Conservation (phyloP, 768 basidiomycete genomes). For the Leccinum olivaceopallidum region DNA sequence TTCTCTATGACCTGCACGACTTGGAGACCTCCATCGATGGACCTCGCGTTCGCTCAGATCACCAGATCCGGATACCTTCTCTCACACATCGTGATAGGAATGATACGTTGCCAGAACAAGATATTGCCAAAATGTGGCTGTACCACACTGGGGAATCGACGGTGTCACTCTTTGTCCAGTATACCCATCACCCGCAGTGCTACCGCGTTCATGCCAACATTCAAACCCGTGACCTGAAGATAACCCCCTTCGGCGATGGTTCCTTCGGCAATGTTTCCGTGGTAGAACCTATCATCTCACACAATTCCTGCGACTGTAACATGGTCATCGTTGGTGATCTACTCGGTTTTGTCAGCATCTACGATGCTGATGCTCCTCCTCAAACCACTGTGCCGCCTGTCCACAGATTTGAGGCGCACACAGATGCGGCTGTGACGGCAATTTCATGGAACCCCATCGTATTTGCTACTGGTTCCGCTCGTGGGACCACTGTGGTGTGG, state of each 20-base stretch:
- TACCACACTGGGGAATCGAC: slow-evolving; percentile 6
- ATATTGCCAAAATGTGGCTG: slow-evolving; percentile 21
- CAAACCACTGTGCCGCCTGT: slow-evolving; percentile 33
- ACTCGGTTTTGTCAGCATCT: slow-evolving; percentile 64
- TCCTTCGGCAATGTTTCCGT: slow-evolving; percentile 52
- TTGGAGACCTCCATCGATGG: slow-evolving; percentile 17
- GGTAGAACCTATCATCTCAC: slow-evolving; percentile 49
- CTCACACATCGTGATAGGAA: slow-evolving; percentile 27
- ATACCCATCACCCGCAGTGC: slow-evolving; percentile 49
- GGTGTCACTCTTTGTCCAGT: slow-evolving; percentile 47
- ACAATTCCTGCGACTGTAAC: slow-evolving; percentile 37
- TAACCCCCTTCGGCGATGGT: slow-evolving; percentile 50
- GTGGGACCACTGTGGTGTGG: slow-evolving; percentile 61
- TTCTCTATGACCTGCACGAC: slow-evolving; percentile 52
- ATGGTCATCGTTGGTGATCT: slow-evolving; percentile 66
- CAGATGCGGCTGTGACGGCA: slow-evolving; percentile 63
- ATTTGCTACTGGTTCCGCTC: slow-evolving; percentile 64
- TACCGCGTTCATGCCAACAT: slow-evolving; percentile 48
- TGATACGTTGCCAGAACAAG: not conserved
- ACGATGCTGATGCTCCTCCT: slow-evolving; percentile 43
- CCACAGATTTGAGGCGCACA: slow-evolving; percentile 61
- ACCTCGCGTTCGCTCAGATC: slow-evolving; percentile 13
- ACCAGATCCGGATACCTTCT: slow-evolving; percentile 39
- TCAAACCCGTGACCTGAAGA: slow-evolving; percentile 29
- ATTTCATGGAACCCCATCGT: slow-evolving; percentile 60